A percentile compares a stretch with the other conserved stretches of the same genome.
Evolutionary conservation across 2,329 filamentous ascomycete species (phyloP).

Genomic region (Exophiala spinifera): DNA sequence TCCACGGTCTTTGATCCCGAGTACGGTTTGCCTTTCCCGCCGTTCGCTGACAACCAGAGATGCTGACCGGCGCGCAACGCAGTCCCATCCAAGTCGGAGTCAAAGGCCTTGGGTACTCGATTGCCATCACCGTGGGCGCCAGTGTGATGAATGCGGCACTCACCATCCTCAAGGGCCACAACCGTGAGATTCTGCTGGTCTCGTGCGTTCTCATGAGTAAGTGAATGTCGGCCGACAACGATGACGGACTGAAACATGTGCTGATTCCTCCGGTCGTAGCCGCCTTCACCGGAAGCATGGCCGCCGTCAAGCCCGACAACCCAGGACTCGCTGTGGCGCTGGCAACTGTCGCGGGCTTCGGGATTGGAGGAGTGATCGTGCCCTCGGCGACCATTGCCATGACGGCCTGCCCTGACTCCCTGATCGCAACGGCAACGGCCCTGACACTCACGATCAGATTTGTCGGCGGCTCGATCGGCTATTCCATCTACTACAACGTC

Average conservation of each 20-base stretch:
- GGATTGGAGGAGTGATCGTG: slow-evolving; percentile 9
- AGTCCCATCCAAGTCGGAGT: slow-evolving; percentile 59
- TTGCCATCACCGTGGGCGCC: slow-evolving; percentile 46
- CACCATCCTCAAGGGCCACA: slow-evolving; percentile 1
- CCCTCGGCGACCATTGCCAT: slow-evolving; percentile 1
- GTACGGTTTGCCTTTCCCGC: too few species aligned
- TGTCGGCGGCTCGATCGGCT: slow-evolving; percentile 15
- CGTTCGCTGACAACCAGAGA: too few species aligned
- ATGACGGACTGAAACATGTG: too few species aligned
- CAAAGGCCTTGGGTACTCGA: slow-evolving; percentile 46
- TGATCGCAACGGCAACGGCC: slow-evolving; percentile 11
- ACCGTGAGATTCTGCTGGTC: slow-evolving; percentile 6
- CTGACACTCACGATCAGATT: slow-evolving; percentile 11
- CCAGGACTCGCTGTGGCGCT: not conserved
- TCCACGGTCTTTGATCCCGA: slow-evolving; percentile 65
- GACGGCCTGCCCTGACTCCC: slow-evolving; percentile 6
- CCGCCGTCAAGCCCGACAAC: slow-evolving; percentile 53
- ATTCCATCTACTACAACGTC: slow-evolving; percentile 12
- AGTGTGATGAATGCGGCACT: slow-evolving; percentile 57
- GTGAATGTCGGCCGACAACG: slow-evolving; percentile 31
- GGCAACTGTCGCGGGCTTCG: slow-evolving; percentile 7
- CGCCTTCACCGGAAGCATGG: slow-evolving; percentile 45
- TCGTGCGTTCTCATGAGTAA: slow-evolving; percentile 8
- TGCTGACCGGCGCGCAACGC: slow-evolving; percentile 9
- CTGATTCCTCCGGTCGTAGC: slow-evolving; percentile 46